Evolutionary conservation across 768 basidiomycete genomes (phyloP).

Genomic region (Rhizopogon vinicolor): DNA sequence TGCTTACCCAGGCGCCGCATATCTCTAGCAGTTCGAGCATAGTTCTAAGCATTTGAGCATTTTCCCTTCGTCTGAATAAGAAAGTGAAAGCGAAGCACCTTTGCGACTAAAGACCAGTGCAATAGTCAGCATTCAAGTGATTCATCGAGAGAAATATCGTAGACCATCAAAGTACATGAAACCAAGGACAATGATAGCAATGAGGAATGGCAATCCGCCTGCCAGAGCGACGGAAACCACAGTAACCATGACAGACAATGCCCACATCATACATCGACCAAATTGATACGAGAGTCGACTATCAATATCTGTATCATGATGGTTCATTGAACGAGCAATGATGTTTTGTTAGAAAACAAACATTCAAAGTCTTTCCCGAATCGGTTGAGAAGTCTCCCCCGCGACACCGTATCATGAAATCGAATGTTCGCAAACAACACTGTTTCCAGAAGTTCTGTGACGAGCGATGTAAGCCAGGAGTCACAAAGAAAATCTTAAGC

Average conservation of each 20-base stretch:
- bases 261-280: slow-evolving; percentile 71
- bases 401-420: slow-evolving; percentile 89
- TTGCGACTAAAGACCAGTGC: slow-evolving; percentile 25
- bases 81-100: slow-evolving; percentile 17
- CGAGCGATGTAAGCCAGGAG: slow-evolving; percentile 9
- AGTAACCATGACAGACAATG: slow-evolving; percentile 66
- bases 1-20: slow-evolving; percentile 70
- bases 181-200: slow-evolving; percentile 53
- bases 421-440: slow-evolving; percentile 86
- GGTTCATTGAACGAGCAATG: slow-evolving; percentile 7
- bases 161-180: slow-evolving; percentile 68
- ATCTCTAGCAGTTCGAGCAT: slow-evolving; percentile 84
- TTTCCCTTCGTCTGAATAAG: slow-evolving; percentile 22
- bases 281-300: slow-evolving; percentile 82
- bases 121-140: slow-evolving; percentile 4
- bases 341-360: slow-evolving; percentile 2
- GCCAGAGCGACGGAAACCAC: slow-evolving; percentile 71
- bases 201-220: slow-evolving; percentile 72
- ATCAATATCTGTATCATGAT: slow-evolving; percentile 57
- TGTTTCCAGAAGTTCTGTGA: slow-evolving; percentile 56
- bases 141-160: slow-evolving; percentile 10
- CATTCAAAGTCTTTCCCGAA: slow-evolving; percentile 92
- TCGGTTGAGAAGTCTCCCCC: slow-evolving; percentile 78
- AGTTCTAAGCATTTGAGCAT: slow-evolving; percentile 25
- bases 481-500: background rate